phyloP scores from a whole-genome alignment of 495 filamentous ascomycete genomes.

The Filosporella fistucella region DNA sequence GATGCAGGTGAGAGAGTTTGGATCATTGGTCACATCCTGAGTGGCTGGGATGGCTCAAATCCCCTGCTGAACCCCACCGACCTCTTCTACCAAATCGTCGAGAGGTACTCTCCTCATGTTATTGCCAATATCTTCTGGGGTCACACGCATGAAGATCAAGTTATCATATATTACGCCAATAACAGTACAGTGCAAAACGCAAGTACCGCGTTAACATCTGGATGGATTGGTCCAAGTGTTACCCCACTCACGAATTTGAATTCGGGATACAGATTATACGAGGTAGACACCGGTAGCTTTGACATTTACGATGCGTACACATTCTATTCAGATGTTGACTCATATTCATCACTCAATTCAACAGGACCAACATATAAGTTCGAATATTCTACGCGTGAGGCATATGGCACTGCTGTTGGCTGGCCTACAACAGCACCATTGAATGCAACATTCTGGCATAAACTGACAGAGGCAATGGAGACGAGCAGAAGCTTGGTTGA shows the following conservation, averaged over 20 bases:
- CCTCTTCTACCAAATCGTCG: slow-evolving; percentile 50
- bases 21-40: slow-evolving; percentile 48
- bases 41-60: slow-evolving; percentile 46
- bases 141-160: slow-evolving; percentile 53
- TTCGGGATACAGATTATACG: slow-evolving; percentile 52
- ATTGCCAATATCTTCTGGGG: slow-evolving; percentile 53
- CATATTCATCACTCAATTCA: slow-evolving; percentile 40
- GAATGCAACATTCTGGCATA: slow-evolving; percentile 56
- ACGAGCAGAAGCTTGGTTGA: slow-evolving; percentile 38
- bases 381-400: slow-evolving; percentile 51
- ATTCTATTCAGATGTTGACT: slow-evolving; percentile 46
- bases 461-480: slow-evolving; percentile 57
- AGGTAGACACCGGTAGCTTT: slow-evolving; percentile 51
- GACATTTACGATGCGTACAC: slow-evolving; percentile 45
- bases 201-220: slow-evolving; percentile 38
- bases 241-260: slow-evolving; percentile 49
- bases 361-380: slow-evolving; percentile 42
- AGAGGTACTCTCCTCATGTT: slow-evolving; percentile 48
- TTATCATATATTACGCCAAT: slow-evolving; percentile 49
- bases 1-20: slow-evolving; percentile 47
- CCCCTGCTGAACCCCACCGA: slow-evolving; percentile 46
- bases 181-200: slow-evolving; percentile 38
- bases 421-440: slow-evolving; percentile 34
- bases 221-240: slow-evolving; percentile 47
- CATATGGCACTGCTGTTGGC: slow-evolving; percentile 40